A percentile compares a stretch with the other conserved stretches of the same genome.
phyloP scores from a whole-genome alignment of 1,284 basidiomycete species.

The Fomitopsis betulina region DNA sequence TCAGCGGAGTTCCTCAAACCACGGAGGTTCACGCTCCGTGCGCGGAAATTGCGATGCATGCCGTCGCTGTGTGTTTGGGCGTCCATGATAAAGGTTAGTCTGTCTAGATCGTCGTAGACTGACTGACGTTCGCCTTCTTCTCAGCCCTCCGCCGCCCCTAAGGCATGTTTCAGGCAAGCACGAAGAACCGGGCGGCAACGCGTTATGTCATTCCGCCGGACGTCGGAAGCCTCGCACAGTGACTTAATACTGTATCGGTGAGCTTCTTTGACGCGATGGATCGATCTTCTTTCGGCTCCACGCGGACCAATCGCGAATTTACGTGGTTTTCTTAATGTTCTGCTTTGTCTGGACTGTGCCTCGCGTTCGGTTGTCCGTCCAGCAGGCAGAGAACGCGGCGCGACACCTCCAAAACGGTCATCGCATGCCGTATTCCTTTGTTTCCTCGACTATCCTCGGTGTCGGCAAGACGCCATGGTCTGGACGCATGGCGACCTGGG shows the following conservation, averaged over 20 bases:
- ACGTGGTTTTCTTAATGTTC: not conserved
- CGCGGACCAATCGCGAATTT: not conserved
- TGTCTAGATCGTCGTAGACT: not conserved
- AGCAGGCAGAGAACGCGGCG: not conserved
- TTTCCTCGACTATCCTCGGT: not conserved
- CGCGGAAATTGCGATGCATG: not conserved
- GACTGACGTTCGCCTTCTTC: not conserved
- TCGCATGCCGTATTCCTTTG: not conserved
- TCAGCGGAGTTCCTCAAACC: not conserved
- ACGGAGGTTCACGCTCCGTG: not conserved
- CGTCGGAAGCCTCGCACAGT: not conserved
- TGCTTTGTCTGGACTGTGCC: not conserved
- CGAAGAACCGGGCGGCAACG: not conserved
- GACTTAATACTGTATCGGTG: not conserved
- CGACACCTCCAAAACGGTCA: not conserved
- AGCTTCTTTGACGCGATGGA: not conserved
- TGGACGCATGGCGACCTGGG: not conserved
- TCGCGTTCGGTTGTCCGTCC: not conserved
- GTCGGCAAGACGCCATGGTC: not conserved
- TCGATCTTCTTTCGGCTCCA: not conserved
- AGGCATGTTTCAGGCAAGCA: not conserved
- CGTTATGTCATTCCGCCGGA: not conserved
- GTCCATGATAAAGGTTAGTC: not conserved
- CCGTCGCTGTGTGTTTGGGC: not conserved
- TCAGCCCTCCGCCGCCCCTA: not conserved